Evolutionary conservation across 768 basidiomycete genomes (phyloP).

Genomic region (Boletus reticuloceps): DNA sequence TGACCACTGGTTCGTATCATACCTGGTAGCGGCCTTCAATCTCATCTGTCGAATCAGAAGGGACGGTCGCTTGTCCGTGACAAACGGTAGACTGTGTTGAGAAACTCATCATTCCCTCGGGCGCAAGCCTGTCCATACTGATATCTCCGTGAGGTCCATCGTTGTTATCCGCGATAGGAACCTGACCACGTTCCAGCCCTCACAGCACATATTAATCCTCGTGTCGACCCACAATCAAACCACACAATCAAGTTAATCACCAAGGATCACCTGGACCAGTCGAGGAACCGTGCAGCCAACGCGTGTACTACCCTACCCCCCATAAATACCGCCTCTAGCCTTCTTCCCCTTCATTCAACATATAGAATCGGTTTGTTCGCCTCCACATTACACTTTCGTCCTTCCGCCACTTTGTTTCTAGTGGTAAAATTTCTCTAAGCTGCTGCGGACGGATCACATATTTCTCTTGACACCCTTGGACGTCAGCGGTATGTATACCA

Average conservation of each 20-base stretch:
- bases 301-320: not conserved
- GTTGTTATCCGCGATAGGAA: too few species aligned
- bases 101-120: too few species aligned
- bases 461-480: slow-evolving; percentile 1
- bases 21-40: too few species aligned
- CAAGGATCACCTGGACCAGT: slow-evolving; percentile 18
- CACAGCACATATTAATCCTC: slow-evolving; percentile 13
- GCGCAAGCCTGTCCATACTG: too few species aligned
- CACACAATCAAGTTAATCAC: slow-evolving; percentile 19
- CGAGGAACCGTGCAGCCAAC: not conserved
- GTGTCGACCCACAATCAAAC: slow-evolving; percentile 8
- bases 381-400: not conserved
- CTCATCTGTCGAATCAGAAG: too few species aligned
- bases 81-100: too few species aligned
- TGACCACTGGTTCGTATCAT: too few species aligned
- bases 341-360: not conserved
- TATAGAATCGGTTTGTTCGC: not conserved
- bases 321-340: slow-evolving; percentile 14
- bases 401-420: not conserved
- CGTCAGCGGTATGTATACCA: slow-evolving; percentile 5
- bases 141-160: too few species aligned
- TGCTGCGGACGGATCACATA: not conserved
- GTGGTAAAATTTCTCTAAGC: not conserved
- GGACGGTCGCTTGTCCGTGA: too few species aligned
- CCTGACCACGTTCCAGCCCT: too few species aligned